Evolutionary conservation across 2,329 filamentous ascomycete species (phyloP).

Genomic region (Pezicula radicicola): DNA sequence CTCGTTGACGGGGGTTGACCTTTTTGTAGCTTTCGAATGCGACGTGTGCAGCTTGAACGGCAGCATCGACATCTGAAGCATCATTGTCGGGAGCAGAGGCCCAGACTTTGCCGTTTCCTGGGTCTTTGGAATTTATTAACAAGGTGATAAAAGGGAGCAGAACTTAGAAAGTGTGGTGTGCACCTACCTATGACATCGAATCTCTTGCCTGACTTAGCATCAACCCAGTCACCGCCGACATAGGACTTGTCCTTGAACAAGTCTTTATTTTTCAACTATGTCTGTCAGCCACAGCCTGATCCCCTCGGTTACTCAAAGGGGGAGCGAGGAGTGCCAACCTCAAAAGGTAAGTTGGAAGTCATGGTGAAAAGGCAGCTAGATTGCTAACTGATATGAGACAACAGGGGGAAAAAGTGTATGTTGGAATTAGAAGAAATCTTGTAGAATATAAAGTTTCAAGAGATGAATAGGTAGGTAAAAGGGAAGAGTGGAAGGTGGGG

Average conservation of each 20-base stretch:
- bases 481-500: no score
- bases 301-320: background rate
- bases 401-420: no score
- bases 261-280: conserved; percentile 48
- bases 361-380: conserved; percentile 1
- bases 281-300: conserved; percentile 1
- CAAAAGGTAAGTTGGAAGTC: conserved; percentile 18
- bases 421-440: no score
- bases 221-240: conserved; percentile 52
- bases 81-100: conserved; percentile 39
- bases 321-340: conserved; percentile 4
- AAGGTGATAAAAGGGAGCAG: conserved; percentile 1
- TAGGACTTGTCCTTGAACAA: conserved; percentile 52
- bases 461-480: no score
- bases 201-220: conserved; percentile 52
- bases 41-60: conserved; percentile 56
- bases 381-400: no score
- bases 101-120: conserved; percentile 38
- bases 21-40: conserved; percentile 60
- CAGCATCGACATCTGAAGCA: conserved; percentile 56
- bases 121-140: conserved; percentile 34
- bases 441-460: no score
- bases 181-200: conserved; percentile 50
- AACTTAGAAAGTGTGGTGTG: conserved; percentile 2
- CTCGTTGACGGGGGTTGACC: conserved; percentile 56